These are phyloP conservation scores for Pugionium cornutum DNA, from an alignment of 345 rosid genomes.

Conservation along the genomic window DNA sequence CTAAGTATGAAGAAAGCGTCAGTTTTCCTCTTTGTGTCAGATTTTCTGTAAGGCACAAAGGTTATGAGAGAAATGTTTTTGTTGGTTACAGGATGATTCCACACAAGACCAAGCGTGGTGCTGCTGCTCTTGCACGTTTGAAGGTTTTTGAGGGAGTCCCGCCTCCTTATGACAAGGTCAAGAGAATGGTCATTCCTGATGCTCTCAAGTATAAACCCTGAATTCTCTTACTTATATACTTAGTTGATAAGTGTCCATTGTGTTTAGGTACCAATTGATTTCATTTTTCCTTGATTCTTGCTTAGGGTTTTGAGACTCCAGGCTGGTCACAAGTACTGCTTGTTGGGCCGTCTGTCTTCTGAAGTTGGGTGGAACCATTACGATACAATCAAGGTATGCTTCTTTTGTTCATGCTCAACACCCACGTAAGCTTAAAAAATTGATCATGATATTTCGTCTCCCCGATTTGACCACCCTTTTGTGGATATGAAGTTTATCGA, in stretches of 20 bases:
- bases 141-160: conserved; percentile 84
- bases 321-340: conserved; percentile 78
- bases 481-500: not conserved
- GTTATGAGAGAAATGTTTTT: too few relatives aligned
- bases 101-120: conserved; percentile 88
- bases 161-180: conserved; percentile 73
- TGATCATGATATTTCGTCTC: too few relatives aligned
- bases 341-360: conserved; percentile 70
- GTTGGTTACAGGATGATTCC: conserved; percentile 65
- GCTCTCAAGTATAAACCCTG: conserved; percentile 62
- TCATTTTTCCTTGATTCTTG: not conserved
- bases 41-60: too few relatives aligned
- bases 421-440: too few relatives aligned
- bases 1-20: not conserved
- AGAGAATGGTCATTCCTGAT: conserved; percentile 92
- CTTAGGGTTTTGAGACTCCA: conserved; percentile 90
- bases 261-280: not conserved
- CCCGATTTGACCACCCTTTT: too few relatives aligned
- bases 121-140: conserved; percentile 73
- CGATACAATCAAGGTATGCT: conserved; percentile 73
- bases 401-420: too few relatives aligned
- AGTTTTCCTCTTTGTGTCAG: too few relatives aligned
- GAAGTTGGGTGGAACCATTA: conserved; percentile 91
- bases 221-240: not conserved
- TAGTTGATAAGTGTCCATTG: not conserved